phyloP scores from a whole-genome alignment of 441 rosid species.

The Jatropha podagrica region DNA sequence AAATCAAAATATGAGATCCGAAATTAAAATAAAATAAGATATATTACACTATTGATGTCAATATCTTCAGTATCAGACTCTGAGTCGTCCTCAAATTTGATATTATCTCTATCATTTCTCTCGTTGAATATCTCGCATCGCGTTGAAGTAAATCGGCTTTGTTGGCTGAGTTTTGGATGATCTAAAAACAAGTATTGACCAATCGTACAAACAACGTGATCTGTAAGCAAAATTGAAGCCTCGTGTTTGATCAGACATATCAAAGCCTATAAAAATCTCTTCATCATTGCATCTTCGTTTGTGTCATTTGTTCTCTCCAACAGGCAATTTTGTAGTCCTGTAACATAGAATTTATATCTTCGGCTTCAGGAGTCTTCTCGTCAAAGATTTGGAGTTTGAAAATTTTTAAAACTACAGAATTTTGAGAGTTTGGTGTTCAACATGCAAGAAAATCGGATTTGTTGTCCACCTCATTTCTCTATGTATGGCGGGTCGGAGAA shows the following conservation, averaged over 20 bases:
- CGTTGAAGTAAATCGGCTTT: slow-evolving; percentile 82
- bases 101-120: slow-evolving; percentile 73
- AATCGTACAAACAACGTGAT: slow-evolving; percentile 70
- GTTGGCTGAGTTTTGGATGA: slow-evolving; percentile 70
- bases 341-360: slow-evolving; percentile 59
- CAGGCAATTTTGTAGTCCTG: slow-evolving; percentile 60
- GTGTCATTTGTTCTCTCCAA: slow-evolving; percentile 60
- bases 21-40: too few species aligned
- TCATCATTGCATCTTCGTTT: slow-evolving; percentile 74
- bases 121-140: slow-evolving; percentile 69
- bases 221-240: slow-evolving; percentile 57
- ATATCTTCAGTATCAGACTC: slow-evolving; percentile 62
- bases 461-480: too few species aligned
- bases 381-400: slow-evolving; percentile 66
- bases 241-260: slow-evolving; percentile 59
- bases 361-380: slow-evolving; percentile 74
- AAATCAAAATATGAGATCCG: too few species aligned
- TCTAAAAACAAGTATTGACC: slow-evolving; percentile 84
- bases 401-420: slow-evolving; percentile 58
- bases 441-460: slow-evolving; percentile 63
- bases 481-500: too few species aligned
- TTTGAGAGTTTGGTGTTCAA: slow-evolving; percentile 76
- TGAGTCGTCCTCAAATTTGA: slow-evolving; percentile 46
- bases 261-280: slow-evolving; percentile 76
- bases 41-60: slow-evolving; percentile 15